Evolutionary conservation across 306 rosid species (phyloP).

Genomic region (Argentina anserina): DNA sequence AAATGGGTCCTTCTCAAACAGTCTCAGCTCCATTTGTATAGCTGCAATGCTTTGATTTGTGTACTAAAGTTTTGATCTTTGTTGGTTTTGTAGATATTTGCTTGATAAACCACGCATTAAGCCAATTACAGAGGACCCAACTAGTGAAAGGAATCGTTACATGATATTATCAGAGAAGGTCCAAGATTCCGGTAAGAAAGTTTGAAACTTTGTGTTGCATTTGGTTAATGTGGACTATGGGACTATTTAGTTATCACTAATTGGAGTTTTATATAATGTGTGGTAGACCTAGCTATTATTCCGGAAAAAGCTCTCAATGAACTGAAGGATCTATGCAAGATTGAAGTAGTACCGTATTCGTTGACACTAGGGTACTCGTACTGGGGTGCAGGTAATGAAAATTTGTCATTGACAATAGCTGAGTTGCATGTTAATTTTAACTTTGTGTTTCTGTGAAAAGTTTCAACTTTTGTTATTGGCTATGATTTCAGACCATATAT

Average conservation of each 20-base stretch:
- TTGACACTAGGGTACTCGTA: slow-evolving; percentile 82
- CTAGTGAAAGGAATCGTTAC: slow-evolving; percentile 60
- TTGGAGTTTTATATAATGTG: slow-evolving; percentile 7
- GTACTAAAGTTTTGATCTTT: background rate
- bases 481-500: slow-evolving; percentile 62
- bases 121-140: slow-evolving; percentile 77
- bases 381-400: slow-evolving; percentile 74
- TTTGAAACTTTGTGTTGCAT: background rate
- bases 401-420: background rate
- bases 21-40: background rate
- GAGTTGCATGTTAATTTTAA: background rate
- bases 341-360: slow-evolving; percentile 74
- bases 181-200: slow-evolving; percentile 52
- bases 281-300: slow-evolving; percentile 63
- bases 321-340: slow-evolving; percentile 57
- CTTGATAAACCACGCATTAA: slow-evolving; percentile 82
- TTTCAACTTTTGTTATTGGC: slow-evolving; percentile 2
- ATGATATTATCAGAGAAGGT: slow-evolving; percentile 65
- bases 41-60: background rate
- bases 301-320: slow-evolving; percentile 61
- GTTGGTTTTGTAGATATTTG: slow-evolving; percentile 49
- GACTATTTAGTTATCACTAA: background rate
- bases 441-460: background rate
- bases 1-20: slow-evolving; percentile 48
- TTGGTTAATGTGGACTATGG: background rate